These are phyloP conservation scores for Leccinellum rugosiceps DNA, from an alignment of 768 basidiomycete genomes.

Conservation along the genomic window DNA sequence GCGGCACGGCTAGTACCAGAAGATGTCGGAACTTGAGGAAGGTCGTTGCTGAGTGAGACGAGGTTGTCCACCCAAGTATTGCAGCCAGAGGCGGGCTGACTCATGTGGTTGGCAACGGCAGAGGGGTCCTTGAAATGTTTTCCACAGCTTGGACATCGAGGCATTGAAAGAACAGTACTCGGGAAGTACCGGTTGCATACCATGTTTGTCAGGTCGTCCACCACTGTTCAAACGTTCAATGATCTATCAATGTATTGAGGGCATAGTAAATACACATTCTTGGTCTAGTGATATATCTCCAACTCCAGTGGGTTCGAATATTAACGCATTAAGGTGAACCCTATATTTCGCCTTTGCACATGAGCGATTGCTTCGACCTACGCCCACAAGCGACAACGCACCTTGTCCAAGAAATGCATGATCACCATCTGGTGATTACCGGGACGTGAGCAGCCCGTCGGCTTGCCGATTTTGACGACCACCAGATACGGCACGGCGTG, in stretches of 20 bases:
- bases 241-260: no score
- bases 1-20: neutral
- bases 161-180: neutral
- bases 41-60: neutral
- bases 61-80: neutral
- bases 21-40: neutral
- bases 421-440: conserved; percentile 96
- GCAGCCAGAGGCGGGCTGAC: neutral
- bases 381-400: conserved; percentile 25
- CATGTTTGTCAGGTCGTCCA: no score
- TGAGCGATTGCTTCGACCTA: neutral
- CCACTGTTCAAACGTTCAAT: conserved; percentile 49
- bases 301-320: conserved; percentile 87
- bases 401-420: conserved; percentile 98
- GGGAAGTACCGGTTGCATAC: no score
- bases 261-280: conserved; percentile 61
- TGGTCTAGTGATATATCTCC: conserved; percentile 99
- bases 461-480: conserved; percentile 92
- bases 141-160: neutral
- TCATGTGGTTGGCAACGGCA: neutral
- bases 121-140: neutral
- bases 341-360: conserved; percentile 34
- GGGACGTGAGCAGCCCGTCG: conserved; percentile 86
- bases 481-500: conserved; percentile 96
- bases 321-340: conserved; percentile 95